Percentiles rank a stretch among this genome's conserved stretches.
Evolutionary conservation across 2,329 filamentous ascomycete genomes (phyloP).

Genomic region (Cladosporium sp.): DNA sequence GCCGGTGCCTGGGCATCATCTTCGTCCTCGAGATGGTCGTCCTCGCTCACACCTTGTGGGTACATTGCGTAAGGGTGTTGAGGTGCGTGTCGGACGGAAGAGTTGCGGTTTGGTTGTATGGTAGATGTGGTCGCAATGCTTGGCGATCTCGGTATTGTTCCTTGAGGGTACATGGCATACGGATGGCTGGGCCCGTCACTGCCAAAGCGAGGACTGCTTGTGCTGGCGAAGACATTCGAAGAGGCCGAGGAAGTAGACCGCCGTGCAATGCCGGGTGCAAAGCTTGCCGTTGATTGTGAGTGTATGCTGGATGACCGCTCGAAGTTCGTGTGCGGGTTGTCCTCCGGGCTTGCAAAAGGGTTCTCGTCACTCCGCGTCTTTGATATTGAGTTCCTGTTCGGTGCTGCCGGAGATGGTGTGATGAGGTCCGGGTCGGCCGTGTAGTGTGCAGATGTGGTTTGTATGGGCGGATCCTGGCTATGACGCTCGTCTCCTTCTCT

Average conservation of each 20-base stretch:
- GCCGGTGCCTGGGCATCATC: conserved; percentile 32
- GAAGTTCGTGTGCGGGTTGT: conserved; percentile 24
- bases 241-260: conserved; percentile 34
- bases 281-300: conserved; percentile 32
- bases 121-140: conserved; percentile 72
- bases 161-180: conserved; percentile 79
- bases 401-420: conserved; percentile 15
- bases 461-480: conserved; percentile 26
- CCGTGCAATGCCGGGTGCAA: conserved; percentile 20
- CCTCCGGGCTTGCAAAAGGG: conserved; percentile 33
- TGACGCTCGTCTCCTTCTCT: conserved; percentile 21
- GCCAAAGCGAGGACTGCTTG: conserved; percentile 64
- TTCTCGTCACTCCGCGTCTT: conserved; percentile 28
- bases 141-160: conserved; percentile 52
- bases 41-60: conserved; percentile 63
- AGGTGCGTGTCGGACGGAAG: conserved; percentile 40
- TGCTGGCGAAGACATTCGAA: conserved; percentile 33
- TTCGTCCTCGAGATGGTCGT: conserved; percentile 50
- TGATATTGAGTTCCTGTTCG: conserved; percentile 27
- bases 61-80: conserved; percentile 86
- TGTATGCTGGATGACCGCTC: conserved; percentile 25
- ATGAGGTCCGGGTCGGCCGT: conserved; percentile 17
- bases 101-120: conserved; percentile 44
- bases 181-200: conserved; percentile 74
- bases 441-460: conserved; percentile 28